Evolutionary conservation across 1,139 yeast species (phyloP).

Genomic region (Arxiozyma slooffiae): DNA sequence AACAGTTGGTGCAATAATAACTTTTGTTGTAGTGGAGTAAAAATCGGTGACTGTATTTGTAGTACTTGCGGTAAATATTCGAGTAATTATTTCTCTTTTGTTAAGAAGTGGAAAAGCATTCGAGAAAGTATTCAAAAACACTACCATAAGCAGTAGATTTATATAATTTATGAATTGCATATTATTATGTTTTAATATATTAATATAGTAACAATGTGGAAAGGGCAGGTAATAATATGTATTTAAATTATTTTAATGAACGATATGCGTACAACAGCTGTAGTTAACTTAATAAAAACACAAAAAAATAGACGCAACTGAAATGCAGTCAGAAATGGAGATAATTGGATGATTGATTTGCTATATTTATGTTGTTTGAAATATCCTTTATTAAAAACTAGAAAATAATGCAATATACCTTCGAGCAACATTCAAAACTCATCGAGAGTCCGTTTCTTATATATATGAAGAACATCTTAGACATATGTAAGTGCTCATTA

Average conservation of each 20-base stretch:
- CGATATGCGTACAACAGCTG: background rate
- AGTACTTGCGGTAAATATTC: conserved; percentile 53
- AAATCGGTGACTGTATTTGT: conserved; percentile 44
- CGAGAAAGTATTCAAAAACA: conserved; percentile 1
- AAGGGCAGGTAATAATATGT: no score
- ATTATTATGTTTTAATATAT: background rate
- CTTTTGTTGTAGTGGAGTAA: conserved; percentile 49
- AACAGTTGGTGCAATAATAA: conserved; percentile 59
- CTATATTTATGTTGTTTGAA: no score
- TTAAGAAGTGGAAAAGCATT: conserved; percentile 27
- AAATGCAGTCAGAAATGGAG: no score
- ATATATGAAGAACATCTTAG: background rate
- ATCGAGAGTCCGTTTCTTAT: background rate
- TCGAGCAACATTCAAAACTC: no score
- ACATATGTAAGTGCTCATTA: background rate
- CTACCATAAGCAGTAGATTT: background rate
- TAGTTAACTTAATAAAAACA: background rate
- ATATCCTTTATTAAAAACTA: no score
- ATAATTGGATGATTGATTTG: background rate
- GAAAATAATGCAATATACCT: no score
- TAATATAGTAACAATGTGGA: no score
- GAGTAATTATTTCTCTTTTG: conserved; percentile 40
- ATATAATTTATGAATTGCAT: background rate
- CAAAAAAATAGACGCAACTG: background rate
- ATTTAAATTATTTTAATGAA: background rate